Conservation (phyloP, 2,329 filamentous ascomycete genomes). For the Botryosphaeria dothidea region DNA sequence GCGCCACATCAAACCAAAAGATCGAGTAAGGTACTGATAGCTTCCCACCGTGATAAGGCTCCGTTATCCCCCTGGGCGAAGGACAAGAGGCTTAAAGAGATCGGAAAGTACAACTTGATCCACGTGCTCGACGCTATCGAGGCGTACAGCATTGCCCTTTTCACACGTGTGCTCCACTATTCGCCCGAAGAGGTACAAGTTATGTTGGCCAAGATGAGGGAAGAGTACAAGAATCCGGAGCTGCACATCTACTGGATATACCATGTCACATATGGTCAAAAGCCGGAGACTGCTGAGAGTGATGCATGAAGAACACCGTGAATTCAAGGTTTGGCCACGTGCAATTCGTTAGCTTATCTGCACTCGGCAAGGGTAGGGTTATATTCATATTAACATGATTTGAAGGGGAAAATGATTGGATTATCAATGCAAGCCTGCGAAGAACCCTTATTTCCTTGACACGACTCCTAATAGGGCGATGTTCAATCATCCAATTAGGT, state of each 20-base stretch:
- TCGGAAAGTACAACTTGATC: conserved; percentile 32
- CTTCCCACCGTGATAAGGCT: conserved; percentile 30
- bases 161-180: conserved; percentile 28
- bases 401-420: too few species aligned
- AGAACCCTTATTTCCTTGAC: too few species aligned
- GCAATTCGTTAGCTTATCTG: too few species aligned
- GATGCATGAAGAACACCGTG: too few species aligned
- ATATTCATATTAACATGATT: too few species aligned
- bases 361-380: too few species aligned
- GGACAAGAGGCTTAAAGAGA: conserved; percentile 35
- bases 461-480: too few species aligned
- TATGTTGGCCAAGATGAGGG: background rate
- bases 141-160: conserved; percentile 37
- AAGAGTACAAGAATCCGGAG: background rate
- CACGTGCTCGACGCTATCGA: conserved; percentile 40
- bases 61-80: conserved; percentile 28
- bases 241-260: background rate
- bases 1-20: background rate
- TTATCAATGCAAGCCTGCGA: too few species aligned
- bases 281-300: background rate
- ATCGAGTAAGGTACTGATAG: background rate
- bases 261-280: background rate
- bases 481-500: too few species aligned
- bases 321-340: too few species aligned
- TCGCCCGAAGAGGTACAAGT: conserved; percentile 11